Evolutionary conservation across 495 filamentous ascomycete species (phyloP), one percentile per base, ranked within the genome.

Genomic region (Hapsidospora chrysogenum): DNA sequence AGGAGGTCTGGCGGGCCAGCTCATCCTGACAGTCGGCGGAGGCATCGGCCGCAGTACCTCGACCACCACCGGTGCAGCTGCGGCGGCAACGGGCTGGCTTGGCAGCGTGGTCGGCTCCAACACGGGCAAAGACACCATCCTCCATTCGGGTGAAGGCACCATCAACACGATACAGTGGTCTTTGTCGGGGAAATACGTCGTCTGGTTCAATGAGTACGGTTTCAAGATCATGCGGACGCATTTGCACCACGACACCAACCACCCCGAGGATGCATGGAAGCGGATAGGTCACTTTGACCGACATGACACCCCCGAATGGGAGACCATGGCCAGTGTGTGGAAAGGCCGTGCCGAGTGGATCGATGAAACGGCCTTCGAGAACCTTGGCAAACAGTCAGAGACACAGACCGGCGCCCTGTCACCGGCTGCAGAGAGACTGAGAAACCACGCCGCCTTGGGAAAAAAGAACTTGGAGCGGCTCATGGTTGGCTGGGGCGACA

Each of bases 221-320:
- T 85, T 94, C 47, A 94, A 93, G 52, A 85, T 97, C 32, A 96
- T 97, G 89, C 70, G 89, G 29, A 82, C 81, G 3, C 85, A 85
- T 48, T 53, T 94, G 17, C 70, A 84, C 37, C 64, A 95, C 26
- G 83, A 89, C 11, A 74, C 64, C 23, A 68, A 68, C 4, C 80
- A 92, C 40, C 54, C 65, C 2, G 87, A 93, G 11, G 72, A 76
- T 42, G 80, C 85, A 15, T 97, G 89, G 89, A 95, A 89, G 52
- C 71, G 89, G n/a, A 79, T 97, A 41, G 84, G 80, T 18, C 89
- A 95, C 49, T 78, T 87, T 30, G 85, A 85, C 44, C 69, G 80
- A 33, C 85, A 85, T 2, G 78, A 79, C 38, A 70, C 71, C 11
- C 70, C 74, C 0, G 74, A 73, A 26, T 95, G 85, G 80, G 83